Percentiles rank a stretch among this genome's conserved stretches.
Evolutionary conservation across 805 yeast genomes (phyloP).

Genomic region (Cyberlindnera euphorbiae): DNA sequence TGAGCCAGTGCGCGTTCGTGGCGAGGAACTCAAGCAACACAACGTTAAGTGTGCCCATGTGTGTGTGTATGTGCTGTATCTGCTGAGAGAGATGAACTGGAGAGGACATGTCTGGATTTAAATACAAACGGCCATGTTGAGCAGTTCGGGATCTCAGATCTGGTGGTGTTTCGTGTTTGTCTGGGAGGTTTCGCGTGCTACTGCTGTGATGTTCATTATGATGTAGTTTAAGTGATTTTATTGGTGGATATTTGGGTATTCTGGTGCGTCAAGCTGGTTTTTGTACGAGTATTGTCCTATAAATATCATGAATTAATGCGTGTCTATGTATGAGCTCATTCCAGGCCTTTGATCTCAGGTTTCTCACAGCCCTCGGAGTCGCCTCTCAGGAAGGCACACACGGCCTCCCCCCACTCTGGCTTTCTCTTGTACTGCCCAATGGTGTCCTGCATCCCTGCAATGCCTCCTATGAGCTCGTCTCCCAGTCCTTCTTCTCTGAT

Average conservation of each 20-base stretch:
- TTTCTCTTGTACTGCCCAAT: conserved; percentile 59
- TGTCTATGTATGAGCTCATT: not conserved
- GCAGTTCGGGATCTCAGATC: not conserved
- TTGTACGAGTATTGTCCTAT: too few species aligned
- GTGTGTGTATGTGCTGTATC: too few species aligned
- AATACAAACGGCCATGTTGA: too few species aligned
- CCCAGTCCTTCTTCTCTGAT: conserved; percentile 42
- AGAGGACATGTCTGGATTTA: too few species aligned
- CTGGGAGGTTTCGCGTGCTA: too few species aligned
- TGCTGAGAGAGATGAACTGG: too few species aligned
- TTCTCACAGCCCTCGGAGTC: conserved; percentile 32
- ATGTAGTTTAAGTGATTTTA: too few species aligned
- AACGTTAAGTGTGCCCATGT: too few species aligned
- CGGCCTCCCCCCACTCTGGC: conserved; percentile 68
- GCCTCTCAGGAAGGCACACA: conserved; percentile 36
- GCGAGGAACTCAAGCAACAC: conserved; percentile 11
- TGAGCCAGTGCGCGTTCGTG: conserved; percentile 9
- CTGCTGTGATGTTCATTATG: too few species aligned
- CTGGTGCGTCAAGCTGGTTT: too few species aligned
- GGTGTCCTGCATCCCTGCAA: conserved; percentile 55
- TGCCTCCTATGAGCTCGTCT: conserved; percentile 56
- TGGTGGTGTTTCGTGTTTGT: not conserved
- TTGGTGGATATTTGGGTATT: too few species aligned
- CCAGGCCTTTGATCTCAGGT: conserved; percentile 17
- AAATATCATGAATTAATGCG: too few species aligned